Evolutionary conservation across 2,329 filamentous ascomycete genomes (phyloP).

Genomic region (Hypoxylon sp.): DNA sequence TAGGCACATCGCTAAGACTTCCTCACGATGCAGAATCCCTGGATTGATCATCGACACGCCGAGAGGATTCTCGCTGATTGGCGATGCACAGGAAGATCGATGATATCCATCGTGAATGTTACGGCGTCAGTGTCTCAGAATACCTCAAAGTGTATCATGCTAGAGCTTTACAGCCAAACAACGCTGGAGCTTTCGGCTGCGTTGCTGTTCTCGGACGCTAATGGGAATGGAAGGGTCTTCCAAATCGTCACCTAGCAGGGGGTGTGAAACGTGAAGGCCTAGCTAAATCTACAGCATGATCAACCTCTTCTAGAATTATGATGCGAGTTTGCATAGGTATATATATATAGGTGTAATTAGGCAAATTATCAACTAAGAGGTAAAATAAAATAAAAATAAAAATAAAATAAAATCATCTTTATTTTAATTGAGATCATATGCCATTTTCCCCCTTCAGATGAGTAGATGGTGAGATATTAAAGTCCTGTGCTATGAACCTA

Average conservation of each 20-base stretch:
- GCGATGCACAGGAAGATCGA: constrained; percentile 20
- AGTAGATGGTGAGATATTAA: too few species aligned
- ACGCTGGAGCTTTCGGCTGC: constrained; percentile 20
- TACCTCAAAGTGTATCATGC: constrained; percentile 33
- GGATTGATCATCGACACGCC: constrained; percentile 27
- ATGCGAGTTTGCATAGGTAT: too few species aligned
- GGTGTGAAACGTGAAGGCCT: constrained; percentile 27
- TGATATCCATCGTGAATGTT: constrained; percentile 27
- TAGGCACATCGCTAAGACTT: constrained; percentile 33
- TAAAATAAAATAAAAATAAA: neutral
- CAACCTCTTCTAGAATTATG: neutral
- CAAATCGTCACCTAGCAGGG: constrained; percentile 12
- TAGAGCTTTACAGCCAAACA: constrained; percentile 33
- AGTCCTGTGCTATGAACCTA: too few species aligned
- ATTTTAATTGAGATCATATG: too few species aligned
- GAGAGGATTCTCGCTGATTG: constrained; percentile 31
- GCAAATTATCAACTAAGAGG: too few species aligned
- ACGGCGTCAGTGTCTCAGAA: constrained; percentile 41
- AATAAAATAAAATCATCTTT: too few species aligned
- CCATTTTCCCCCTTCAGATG: too few species aligned
- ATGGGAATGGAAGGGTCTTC: constrained; percentile 8
- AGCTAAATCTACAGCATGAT: neutral
- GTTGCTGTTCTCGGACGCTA: constrained; percentile 33
- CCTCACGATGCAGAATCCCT: constrained; percentile 20
- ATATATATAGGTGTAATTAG: too few species aligned